Evolutionary conservation across 495 filamentous ascomycete genomes (phyloP).

Genomic region (Glonium stellatum): DNA sequence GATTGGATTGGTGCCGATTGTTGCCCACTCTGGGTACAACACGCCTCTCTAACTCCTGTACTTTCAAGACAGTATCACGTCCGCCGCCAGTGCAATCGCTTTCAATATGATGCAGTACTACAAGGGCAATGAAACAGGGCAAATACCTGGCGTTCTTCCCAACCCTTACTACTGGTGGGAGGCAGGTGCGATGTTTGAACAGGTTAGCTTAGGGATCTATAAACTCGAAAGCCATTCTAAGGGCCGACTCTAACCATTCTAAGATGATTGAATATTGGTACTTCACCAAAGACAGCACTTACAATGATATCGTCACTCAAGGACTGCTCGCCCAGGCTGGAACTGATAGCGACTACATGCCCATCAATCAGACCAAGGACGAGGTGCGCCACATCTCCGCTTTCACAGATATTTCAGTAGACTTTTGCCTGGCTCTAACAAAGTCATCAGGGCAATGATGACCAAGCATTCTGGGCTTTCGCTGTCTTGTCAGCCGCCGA

Average conservation of each 20-base stretch:
- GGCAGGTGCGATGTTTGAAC: conserved; percentile 61
- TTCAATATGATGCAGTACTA: conserved; percentile 60
- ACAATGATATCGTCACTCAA: conserved; percentile 55
- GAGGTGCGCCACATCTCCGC: conserved; percentile 9
- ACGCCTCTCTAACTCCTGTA: too few species aligned
- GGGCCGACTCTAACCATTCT: neutral
- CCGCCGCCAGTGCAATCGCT: conserved; percentile 53
- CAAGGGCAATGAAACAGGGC: conserved; percentile 52
- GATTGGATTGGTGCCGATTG: too few species aligned
- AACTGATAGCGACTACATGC: conserved; percentile 58
- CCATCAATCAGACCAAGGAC: conserved; percentile 49
- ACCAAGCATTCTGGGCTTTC: conserved; percentile 83
- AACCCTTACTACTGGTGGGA: conserved; percentile 63
- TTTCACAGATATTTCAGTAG: neutral
- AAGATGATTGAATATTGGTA: conserved; percentile 72
- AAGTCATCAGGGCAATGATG: conserved; percentile 60
- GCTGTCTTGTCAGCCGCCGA: conserved; percentile 77
- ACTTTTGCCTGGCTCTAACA: neutral
- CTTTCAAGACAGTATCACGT: conserved; percentile 45
- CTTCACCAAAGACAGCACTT: conserved; percentile 62
- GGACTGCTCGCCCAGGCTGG: conserved; percentile 67
- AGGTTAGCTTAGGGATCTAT: neutral
- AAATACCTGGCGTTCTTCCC: conserved; percentile 57
- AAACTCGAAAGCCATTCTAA: neutral
- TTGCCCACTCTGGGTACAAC: too few species aligned